These are phyloP conservation scores for Rhizopogon sp. DNA, from an alignment of 768 basidiomycete genomes.

Conservation along the genomic window DNA sequence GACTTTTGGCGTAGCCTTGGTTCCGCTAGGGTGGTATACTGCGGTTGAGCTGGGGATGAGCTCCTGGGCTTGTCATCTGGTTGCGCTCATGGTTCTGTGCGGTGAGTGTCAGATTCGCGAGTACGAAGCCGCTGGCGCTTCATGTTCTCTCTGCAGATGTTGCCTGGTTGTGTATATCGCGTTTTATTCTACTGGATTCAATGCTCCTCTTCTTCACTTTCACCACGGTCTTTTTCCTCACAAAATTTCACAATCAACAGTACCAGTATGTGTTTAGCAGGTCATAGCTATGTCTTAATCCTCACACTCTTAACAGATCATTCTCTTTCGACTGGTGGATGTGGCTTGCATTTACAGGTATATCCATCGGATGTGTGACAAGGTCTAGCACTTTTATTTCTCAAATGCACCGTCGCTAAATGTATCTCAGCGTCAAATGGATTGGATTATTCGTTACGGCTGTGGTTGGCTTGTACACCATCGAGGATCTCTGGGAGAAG, in stretches of 20 bases:
- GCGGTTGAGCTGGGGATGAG: conserved; percentile 92
- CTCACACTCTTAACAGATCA: conserved; percentile 44
- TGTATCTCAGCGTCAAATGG: conserved; percentile 76
- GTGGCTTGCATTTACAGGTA: conserved; percentile 90
- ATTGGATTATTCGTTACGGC: conserved; percentile 94
- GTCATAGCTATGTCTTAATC: background rate
- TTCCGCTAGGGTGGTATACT: conserved; percentile 96
- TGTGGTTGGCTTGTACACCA: conserved; percentile 91
- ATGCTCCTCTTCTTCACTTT: conserved; percentile 99
- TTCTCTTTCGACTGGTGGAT: conserved; percentile 98
- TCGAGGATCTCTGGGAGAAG: conserved; percentile 98
- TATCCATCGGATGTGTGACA: conserved; percentile 92
- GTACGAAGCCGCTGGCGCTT: background rate
- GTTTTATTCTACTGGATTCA: conserved; percentile 96
- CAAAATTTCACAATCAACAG: conserved; percentile 97
- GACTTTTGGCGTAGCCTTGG: conserved; percentile 90
- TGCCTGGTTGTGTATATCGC: conserved; percentile 94
- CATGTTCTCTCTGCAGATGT: conserved; percentile 57
- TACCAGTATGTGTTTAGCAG: conserved; percentile 58
- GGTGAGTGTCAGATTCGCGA: conserved; percentile 44
- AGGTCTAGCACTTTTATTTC: conserved; percentile 43
- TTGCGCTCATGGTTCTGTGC: conserved; percentile 88
- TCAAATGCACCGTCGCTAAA: background rate
- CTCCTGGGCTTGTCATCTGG: conserved; percentile 83
- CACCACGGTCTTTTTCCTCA: conserved; percentile 89